Evolutionary conservation across 129 eudicot species (phyloP).

Genomic region (Saposhnikovia divaricata): DNA sequence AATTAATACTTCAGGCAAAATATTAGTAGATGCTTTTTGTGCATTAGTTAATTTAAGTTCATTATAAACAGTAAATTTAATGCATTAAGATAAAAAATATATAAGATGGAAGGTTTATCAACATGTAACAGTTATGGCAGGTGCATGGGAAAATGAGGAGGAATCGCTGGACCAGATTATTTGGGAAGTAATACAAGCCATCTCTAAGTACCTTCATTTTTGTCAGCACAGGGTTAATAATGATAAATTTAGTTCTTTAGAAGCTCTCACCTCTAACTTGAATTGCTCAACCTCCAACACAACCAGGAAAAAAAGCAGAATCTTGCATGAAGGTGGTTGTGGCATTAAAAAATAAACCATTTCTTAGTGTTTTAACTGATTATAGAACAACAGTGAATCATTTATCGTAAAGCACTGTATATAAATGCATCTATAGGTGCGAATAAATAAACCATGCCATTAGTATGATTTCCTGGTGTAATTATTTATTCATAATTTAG

Average conservation of each 20-base stretch:
- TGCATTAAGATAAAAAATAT: not conserved
- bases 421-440: not conserved
- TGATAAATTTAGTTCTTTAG: not conserved
- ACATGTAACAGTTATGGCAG: constrained; percentile 1
- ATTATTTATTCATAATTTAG: not conserved
- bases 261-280: too few relatives aligned
- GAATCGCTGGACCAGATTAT: not conserved
- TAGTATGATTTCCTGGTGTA: not conserved
- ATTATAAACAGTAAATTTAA: not conserved
- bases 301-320: not conserved
- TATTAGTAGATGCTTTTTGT: too few relatives aligned
- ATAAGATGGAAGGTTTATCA: not conserved
- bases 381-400: not conserved
- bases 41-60: not conserved
- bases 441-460: not conserved
- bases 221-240: not conserved
- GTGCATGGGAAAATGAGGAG: constrained; percentile 9
- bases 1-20: not conserved
- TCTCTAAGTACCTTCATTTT: not conserved
- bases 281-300: too few relatives aligned
- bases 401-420: not conserved
- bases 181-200: not conserved
- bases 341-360: too few relatives aligned
- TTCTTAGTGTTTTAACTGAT: too few relatives aligned
- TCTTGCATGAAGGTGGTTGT: too few relatives aligned